These are phyloP conservation scores for Yarrowia keelungensis DNA, from an alignment of 805 yeast genomes.

Conservation along the genomic window DNA sequence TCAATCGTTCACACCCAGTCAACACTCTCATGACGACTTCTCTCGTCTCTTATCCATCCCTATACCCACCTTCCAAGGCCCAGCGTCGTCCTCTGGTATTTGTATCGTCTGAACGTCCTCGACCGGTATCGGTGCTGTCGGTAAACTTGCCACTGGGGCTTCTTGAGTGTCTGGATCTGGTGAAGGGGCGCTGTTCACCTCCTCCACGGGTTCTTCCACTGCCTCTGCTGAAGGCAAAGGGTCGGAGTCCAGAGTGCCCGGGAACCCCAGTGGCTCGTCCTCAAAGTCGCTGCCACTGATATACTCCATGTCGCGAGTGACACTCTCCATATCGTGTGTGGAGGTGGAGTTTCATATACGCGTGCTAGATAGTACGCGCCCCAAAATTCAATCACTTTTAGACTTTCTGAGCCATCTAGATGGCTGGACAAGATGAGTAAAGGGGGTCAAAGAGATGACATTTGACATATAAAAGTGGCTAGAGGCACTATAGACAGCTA, in stretches of 20 bases:
- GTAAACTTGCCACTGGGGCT: background rate
- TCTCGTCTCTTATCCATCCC: background rate
- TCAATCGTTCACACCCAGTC: too few species aligned
- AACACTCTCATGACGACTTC: background rate
- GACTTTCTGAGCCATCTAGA: background rate
- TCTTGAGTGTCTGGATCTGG: constrained; percentile 2
- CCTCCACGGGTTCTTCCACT: constrained; percentile 11
- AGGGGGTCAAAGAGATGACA: too few species aligned
- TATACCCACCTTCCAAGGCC: constrained; percentile 27
- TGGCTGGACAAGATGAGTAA: too few species aligned
- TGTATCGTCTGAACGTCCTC: background rate
- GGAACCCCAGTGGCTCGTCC: constrained; percentile 34
- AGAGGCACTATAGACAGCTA: too few species aligned
- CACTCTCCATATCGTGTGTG: constrained; percentile 30
- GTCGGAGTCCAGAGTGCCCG: constrained; percentile 30
- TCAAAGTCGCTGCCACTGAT: constrained; percentile 38
- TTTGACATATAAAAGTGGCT: too few species aligned
- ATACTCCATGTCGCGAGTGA: constrained; percentile 26
- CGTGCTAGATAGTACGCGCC: constrained; percentile 26
- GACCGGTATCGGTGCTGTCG: background rate
- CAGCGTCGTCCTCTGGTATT: background rate
- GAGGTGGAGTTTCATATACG: constrained; percentile 10
- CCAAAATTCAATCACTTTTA: constrained; percentile 5
- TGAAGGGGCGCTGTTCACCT: constrained; percentile 22
- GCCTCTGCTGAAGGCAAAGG: constrained; percentile 8